Evolutionary conservation across 2,329 filamentous ascomycete species (phyloP).

Genomic region (Scorias spongiosa): DNA sequence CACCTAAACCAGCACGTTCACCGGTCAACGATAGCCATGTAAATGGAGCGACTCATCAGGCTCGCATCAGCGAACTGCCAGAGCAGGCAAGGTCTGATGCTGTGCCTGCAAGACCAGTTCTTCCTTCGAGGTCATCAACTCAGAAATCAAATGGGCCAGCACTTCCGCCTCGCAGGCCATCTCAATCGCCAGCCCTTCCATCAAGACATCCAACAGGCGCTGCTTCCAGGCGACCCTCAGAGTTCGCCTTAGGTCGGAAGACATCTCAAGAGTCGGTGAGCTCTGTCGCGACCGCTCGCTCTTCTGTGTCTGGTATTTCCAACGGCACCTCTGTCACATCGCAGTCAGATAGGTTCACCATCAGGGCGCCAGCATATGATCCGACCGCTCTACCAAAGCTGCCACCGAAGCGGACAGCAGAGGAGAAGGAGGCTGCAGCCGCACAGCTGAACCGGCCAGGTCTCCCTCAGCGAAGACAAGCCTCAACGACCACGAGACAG

Average conservation of each 20-base stretch:
- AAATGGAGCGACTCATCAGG: constrained; percentile 24
- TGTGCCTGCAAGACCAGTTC: constrained; percentile 21
- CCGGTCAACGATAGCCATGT: constrained; percentile 10
- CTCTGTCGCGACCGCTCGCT: constrained; percentile 32
- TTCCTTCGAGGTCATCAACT: constrained; percentile 30
- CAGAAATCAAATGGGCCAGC: constrained; percentile 24
- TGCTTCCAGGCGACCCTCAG: constrained; percentile 8
- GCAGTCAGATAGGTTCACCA: constrained; percentile 9
- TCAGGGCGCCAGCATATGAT: constrained; percentile 39
- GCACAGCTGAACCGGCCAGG: constrained; percentile 2
- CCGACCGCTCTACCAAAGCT: constrained; percentile 39
- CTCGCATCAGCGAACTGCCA: constrained; percentile 26
- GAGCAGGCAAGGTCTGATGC: constrained; percentile 7
- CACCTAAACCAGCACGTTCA: constrained; percentile 22
- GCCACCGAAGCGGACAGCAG: constrained; percentile 34
- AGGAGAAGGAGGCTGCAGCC: constrained; percentile 22
- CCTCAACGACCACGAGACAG: background rate
- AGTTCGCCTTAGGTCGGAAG: constrained; percentile 18
- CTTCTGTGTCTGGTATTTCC: constrained; percentile 35
- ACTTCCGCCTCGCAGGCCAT: constrained; percentile 31
- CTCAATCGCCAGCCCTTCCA: constrained; percentile 26
- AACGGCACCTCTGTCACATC: constrained; percentile 19
- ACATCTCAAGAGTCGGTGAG: constrained; percentile 36
- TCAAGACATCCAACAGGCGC: constrained; percentile 28
- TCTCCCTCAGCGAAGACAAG: background rate